Conservation (phyloP, 1,284 basidiomycete genomes). For the Athelia sp. region DNA sequence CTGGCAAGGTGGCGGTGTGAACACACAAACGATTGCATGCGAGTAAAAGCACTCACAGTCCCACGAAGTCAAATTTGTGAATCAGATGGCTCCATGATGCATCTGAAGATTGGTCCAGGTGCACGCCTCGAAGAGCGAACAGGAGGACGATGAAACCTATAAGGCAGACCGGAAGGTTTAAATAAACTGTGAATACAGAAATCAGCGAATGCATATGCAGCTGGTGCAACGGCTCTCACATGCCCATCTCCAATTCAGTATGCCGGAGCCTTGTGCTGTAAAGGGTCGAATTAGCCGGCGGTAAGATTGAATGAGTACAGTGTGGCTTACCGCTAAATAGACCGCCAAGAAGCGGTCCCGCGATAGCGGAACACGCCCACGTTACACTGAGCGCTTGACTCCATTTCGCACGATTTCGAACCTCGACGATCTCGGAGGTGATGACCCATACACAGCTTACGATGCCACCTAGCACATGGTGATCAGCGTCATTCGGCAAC, state of each 20-base stretch:
- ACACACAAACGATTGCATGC: constrained; percentile 6
- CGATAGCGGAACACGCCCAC: constrained; percentile 77
- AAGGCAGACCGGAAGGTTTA: constrained; percentile 73
- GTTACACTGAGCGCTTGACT: constrained; percentile 76
- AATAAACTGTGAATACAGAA: constrained; percentile 54
- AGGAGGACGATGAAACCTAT: constrained; percentile 52
- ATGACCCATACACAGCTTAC: constrained; percentile 80
- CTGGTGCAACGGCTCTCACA: constrained; percentile 51
- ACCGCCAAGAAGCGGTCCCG: constrained; percentile 74
- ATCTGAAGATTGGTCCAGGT: constrained; percentile 36
- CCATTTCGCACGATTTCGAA: constrained; percentile 68
- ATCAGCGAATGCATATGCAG: constrained; percentile 4
- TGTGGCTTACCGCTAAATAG: constrained; percentile 64
- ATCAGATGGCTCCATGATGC: constrained; percentile 52
- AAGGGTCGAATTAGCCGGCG: constrained; percentile 12
- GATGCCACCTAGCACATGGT: too few relatives aligned
- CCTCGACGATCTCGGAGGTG: constrained; percentile 72
- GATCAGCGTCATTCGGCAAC: too few relatives aligned
- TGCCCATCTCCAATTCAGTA: constrained; percentile 10
- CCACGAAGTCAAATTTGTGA: constrained; percentile 65
- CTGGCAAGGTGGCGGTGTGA: constrained; percentile 34
- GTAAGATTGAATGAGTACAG: constrained; percentile 7
- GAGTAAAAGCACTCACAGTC: constrained; percentile 48
- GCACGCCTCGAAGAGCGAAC: constrained; percentile 51
- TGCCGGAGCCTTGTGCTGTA: constrained; percentile 13